phyloP scores from a whole-genome alignment of 208 protist genomes.

The Acanthamoeba healyi region DNA sequence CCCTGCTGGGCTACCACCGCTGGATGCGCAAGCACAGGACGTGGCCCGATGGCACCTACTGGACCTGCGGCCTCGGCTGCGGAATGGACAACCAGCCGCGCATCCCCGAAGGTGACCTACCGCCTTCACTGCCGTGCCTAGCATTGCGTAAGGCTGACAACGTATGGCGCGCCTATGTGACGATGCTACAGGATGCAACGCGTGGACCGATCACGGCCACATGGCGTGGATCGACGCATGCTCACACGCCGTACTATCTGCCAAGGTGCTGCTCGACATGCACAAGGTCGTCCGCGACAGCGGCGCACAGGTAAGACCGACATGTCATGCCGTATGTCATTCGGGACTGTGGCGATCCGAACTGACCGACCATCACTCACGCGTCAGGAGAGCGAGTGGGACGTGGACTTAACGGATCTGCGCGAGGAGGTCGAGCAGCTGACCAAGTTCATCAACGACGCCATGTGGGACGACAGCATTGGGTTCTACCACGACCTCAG shows the following conservation, averaged over 20 bases:
- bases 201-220: constrained; percentile 58
- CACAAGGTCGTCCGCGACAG: constrained; percentile 14
- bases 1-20: constrained; percentile 25
- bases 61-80: constrained; percentile 62
- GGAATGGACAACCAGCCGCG: constrained; percentile 69
- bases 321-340: too few relatives aligned
- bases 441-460: constrained; percentile 25
- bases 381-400: neutral
- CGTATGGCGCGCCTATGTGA: too few relatives aligned
- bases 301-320: neutral
- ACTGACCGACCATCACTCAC: too few relatives aligned
- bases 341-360: too few relatives aligned
- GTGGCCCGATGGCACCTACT: constrained; percentile 61
- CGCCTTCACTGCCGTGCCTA: neutral
- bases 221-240: constrained; percentile 69
- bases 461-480: constrained; percentile 32
- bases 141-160: too few relatives aligned
- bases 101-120: constrained; percentile 30
- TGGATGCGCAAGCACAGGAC: constrained; percentile 69
- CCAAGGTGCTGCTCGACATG: constrained; percentile 45
- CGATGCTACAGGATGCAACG: constrained; percentile 15
- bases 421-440: constrained; percentile 23
- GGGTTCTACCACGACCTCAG: constrained; percentile 47
- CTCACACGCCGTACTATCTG: constrained; percentile 18
- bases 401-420: constrained; percentile 37